phyloP scores from a whole-genome alignment of 805 yeast genomes.

The Pichia deserticola region DNA sequence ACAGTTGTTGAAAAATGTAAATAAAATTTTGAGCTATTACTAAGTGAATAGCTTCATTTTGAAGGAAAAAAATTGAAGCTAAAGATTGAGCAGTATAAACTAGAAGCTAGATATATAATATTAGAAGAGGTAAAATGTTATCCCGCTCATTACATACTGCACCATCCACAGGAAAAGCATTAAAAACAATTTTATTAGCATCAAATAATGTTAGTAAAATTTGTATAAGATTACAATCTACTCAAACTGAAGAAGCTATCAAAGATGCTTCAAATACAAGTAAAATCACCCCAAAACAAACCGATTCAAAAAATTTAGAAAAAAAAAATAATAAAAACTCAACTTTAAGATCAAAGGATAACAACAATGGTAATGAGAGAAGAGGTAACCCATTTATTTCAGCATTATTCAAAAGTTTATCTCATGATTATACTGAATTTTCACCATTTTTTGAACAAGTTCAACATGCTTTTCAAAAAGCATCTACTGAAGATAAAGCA shows the following conservation, averaged over 20 bases:
- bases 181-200: neutral
- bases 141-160: neutral
- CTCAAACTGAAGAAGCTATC: neutral
- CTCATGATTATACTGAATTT: conserved; percentile 8
- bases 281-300: neutral
- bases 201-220: neutral
- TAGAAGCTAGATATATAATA: neutral
- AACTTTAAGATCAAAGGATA: neutral
- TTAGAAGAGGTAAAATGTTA: neutral
- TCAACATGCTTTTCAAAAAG: conserved; percentile 3
- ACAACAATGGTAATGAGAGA: neutral
- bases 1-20: too few relatives aligned
- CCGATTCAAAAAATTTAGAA: too few relatives aligned
- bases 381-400: neutral
- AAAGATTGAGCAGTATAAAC: neutral
- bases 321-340: too few relatives aligned
- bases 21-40: too few relatives aligned
- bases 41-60: too few relatives aligned
- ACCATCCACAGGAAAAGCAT: neutral
- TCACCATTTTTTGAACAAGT: conserved; percentile 11
- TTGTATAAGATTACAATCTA: conserved; percentile 1
- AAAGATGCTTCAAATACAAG: neutral
- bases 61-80: too few relatives aligned
- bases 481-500: neutral
- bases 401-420: neutral